Percentiles rank a stretch among this genome's conserved stretches.
These are phyloP conservation scores for Russula vinacea DNA, from an alignment of 768 basidiomycete species.

Conservation along the genomic window DNA sequence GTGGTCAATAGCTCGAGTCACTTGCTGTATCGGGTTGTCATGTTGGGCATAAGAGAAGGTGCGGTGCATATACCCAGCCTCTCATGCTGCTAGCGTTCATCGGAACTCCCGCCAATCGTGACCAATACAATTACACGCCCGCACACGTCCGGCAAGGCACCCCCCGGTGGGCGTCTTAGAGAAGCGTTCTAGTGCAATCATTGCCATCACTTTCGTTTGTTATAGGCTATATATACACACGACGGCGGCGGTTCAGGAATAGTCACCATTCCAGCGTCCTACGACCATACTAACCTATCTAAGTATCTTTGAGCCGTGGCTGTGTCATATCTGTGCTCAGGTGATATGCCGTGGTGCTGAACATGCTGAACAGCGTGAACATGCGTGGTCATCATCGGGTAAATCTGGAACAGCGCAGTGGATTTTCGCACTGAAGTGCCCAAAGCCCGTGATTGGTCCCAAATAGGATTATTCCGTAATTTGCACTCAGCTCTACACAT, in stretches of 20 bases:
- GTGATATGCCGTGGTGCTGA: neutral
- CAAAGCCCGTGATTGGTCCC: neutral
- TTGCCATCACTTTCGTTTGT: neutral
- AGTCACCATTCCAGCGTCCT: neutral
- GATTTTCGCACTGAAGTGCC: neutral
- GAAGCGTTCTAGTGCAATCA: neutral
- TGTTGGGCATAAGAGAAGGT: neutral
- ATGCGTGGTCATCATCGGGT: neutral
- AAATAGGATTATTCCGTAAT: neutral
- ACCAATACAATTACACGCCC: neutral
- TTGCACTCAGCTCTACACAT: slow-evolving; percentile 16
- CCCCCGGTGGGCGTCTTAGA: neutral
- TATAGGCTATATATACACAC: neutral
- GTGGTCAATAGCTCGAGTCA: slow-evolving; percentile 16
- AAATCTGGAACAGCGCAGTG: neutral
- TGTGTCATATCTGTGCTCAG: neutral
- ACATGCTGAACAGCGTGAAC: too few relatives aligned
- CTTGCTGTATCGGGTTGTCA: neutral
- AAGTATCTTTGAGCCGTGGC: neutral
- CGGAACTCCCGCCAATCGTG: neutral
- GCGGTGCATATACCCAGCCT: neutral
- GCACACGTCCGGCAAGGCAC: neutral
- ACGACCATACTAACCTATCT: slow-evolving; percentile 3
- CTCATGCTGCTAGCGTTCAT: neutral
- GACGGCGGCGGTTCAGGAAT: neutral